Percentiles rank a stretch among this genome's conserved stretches.
Conservation (phyloP, 768 basidiomycete genomes). For the Sistotremastrum niveocremeum region DNA sequence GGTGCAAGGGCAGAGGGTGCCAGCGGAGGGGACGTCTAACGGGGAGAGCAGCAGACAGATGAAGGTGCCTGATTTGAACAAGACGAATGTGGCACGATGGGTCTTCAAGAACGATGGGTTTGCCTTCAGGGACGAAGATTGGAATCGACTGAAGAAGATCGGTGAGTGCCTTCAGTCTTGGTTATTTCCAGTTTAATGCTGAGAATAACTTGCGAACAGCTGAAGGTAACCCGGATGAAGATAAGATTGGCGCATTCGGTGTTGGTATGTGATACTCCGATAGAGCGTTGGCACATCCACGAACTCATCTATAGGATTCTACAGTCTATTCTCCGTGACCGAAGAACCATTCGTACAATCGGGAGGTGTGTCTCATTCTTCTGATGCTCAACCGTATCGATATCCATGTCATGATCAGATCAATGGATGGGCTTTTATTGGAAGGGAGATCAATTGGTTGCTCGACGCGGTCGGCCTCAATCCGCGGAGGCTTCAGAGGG, state of each 20-base stretch:
- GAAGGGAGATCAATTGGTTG: conserved; percentile 83
- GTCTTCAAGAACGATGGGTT: conserved; percentile 82
- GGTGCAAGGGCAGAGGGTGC: conserved; percentile 9
- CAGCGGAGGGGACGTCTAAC: conserved; percentile 1
- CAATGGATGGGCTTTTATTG: conserved; percentile 96
- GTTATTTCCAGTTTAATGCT: conserved; percentile 1
- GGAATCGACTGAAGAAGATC: conserved; percentile 83
- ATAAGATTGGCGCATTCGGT: conserved; percentile 92
- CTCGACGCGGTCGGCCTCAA: conserved; percentile 59
- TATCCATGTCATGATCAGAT: conserved; percentile 34
- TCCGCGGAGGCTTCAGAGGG: conserved; percentile 17
- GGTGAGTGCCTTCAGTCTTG: conserved; percentile 26
- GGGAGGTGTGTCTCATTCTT: conserved; percentile 34
- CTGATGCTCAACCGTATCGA: conserved; percentile 17
- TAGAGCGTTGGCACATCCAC: conserved; percentile 8
- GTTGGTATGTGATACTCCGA: conserved; percentile 36
- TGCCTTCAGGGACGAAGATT: conserved; percentile 72
- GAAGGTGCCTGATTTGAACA: conserved; percentile 51
- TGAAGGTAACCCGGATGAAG: conserved; percentile 87
- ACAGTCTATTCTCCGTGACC: conserved; percentile 71
- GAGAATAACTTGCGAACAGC: conserved; percentile 28
- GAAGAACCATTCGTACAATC: conserved; percentile 76
- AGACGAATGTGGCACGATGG: conserved; percentile 66
- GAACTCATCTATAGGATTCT: conserved; percentile 33
- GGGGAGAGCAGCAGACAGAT: conserved; percentile 2